These are phyloP conservation scores for Oenanthe sinensis DNA, from an alignment of 129 eudicot species.

Conservation along the genomic window DNA sequence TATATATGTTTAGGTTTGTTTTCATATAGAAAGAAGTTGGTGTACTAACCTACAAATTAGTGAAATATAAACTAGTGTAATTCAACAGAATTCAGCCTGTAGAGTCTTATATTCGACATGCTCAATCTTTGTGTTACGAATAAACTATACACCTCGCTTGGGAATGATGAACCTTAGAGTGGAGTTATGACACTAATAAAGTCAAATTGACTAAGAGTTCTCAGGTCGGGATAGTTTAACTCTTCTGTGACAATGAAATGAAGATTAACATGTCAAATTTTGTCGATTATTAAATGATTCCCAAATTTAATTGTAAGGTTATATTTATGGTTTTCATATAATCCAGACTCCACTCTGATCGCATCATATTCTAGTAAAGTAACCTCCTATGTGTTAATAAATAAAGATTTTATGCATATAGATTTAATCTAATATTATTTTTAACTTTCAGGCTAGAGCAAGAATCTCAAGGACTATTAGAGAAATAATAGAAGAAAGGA, in stretches of 20 bases:
- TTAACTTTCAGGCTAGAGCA: slow-evolving; percentile 28
- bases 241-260: background rate
- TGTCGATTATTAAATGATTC: background rate
- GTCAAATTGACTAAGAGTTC: background rate
- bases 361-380: background rate
- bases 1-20: background rate
- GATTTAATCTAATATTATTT: background rate
- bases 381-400: background rate
- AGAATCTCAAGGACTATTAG: slow-evolving; percentile 26
- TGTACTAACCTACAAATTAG: background rate
- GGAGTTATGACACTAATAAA: no score
- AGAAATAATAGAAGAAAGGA: slow-evolving; percentile 26
- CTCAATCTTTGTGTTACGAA: background rate
- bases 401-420: background rate
- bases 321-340: background rate
- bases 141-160: background rate
- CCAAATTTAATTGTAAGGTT: background rate
- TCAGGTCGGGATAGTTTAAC: background rate
- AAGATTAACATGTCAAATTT: background rate
- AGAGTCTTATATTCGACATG: background rate
- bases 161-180: no score
- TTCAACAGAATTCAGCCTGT: background rate
- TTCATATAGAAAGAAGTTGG: background rate
- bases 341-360: background rate
- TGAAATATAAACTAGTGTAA: background rate